A percentile compares a stretch with the other conserved stretches of the same genome.
phyloP scores from a whole-genome alignment of 2,329 filamentous ascomycete genomes.

The Phialophora macrospora region DNA sequence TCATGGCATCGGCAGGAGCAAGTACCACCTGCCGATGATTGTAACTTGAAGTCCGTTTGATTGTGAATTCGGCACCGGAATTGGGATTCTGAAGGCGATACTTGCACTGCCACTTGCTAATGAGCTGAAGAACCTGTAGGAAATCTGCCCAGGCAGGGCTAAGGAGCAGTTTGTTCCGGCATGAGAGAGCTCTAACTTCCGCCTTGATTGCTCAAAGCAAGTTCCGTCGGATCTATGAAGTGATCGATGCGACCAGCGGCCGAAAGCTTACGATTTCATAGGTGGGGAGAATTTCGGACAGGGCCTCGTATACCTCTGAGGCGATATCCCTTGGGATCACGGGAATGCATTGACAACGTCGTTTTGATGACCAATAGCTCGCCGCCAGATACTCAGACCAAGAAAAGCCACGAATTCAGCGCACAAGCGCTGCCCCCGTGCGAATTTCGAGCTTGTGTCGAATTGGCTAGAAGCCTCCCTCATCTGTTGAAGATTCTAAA shows the following conservation, averaged over 20 bases:
- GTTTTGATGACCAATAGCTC: background rate
- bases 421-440: background rate
- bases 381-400: background rate
- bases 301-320: background rate
- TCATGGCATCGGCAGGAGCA: background rate
- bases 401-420: background rate
- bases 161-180: no score
- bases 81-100: background rate
- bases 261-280: background rate
- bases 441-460: background rate
- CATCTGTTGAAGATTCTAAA: no score
- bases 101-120: background rate
- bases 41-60: background rate
- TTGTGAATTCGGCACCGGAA: background rate
- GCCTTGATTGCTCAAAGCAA: background rate
- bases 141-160: background rate
- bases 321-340: no score
- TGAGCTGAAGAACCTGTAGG: background rate
- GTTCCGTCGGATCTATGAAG: slow-evolving; percentile 6
- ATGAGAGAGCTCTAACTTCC: no score
- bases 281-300: slow-evolving; percentile 11
- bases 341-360: no score
- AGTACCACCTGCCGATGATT: background rate
- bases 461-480: background rate
- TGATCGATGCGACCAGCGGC: no score